Evolutionary conservation across 2,329 filamentous ascomycete genomes (phyloP).

Genomic region (Sporothrix euskadiensis): DNA sequence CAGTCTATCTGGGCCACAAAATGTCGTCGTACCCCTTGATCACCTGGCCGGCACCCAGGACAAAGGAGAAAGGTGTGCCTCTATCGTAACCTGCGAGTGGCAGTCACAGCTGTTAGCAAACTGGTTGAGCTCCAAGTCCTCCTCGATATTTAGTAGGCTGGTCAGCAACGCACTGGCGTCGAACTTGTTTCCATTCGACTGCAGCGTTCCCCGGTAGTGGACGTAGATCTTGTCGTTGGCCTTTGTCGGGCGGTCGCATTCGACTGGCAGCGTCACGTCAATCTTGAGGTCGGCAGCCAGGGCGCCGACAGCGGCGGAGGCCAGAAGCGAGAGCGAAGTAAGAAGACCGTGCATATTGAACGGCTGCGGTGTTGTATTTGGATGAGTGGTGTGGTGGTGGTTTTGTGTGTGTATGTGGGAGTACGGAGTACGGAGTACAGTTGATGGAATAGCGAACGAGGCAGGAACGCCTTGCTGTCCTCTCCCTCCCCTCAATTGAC

Average conservation of each 20-base stretch:
- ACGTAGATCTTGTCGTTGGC: slow-evolving; percentile 79
- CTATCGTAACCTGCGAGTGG: slow-evolving; percentile 58
- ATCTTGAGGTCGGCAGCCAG: slow-evolving; percentile 68
- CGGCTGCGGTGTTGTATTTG: background rate
- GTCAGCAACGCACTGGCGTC: slow-evolving; percentile 62
- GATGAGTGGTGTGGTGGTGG: background rate
- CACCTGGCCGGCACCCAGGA: slow-evolving; percentile 75
- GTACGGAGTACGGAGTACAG: background rate
- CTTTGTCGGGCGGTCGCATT: slow-evolving; percentile 76
- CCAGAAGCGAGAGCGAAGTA: slow-evolving; percentile 52
- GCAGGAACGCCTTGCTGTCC: slow-evolving; percentile 18
- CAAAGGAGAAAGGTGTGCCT: slow-evolving; percentile 73
- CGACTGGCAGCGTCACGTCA: slow-evolving; percentile 70
- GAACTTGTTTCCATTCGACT: slow-evolving; percentile 73
- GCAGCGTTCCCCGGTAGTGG: slow-evolving; percentile 84
- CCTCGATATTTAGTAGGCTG: background rate
- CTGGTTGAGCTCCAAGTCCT: background rate
- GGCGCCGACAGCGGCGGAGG: slow-evolving; percentile 52
- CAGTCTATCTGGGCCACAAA: background rate
- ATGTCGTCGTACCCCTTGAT: slow-evolving; percentile 71
- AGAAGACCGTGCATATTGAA: slow-evolving; percentile 52
- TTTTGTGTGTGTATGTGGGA: background rate
- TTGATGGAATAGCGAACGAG: background rate
- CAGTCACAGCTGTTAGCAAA: background rate
- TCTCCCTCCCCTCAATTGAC: slow-evolving; percentile 13